Percentiles rank a stretch among this genome's conserved stretches.
phyloP scores from a whole-genome alignment of 805 yeast species.

The Nematodospora valgi region DNA sequence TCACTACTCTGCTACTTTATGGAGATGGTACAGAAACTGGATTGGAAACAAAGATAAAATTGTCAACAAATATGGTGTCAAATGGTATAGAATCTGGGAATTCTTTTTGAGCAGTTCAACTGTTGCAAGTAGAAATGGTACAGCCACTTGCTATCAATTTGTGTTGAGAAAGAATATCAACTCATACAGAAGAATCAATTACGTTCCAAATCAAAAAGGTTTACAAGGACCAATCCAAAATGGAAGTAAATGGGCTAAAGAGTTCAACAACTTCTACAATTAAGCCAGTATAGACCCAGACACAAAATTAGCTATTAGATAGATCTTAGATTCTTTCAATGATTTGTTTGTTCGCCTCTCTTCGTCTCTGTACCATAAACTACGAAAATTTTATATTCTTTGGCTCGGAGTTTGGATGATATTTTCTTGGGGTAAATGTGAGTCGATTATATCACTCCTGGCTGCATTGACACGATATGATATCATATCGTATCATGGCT shows the following conservation, averaged over 20 bases:
- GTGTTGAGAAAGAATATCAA: constrained; percentile 87
- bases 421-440: too few relatives aligned
- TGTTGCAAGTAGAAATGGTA: constrained; percentile 87
- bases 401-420: too few relatives aligned
- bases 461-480: too few relatives aligned
- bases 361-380: too few relatives aligned
- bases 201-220: constrained; percentile 76
- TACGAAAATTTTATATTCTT: too few relatives aligned
- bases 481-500: too few relatives aligned
- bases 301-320: too few relatives aligned
- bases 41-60: constrained; percentile 74
- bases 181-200: constrained; percentile 78
- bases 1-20: constrained; percentile 84
- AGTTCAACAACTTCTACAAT: constrained; percentile 11
- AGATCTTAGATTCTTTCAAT: too few relatives aligned
- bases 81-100: constrained; percentile 95
- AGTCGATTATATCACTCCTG: too few relatives aligned
- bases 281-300: too few relatives aligned
- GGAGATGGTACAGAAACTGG: constrained; percentile 97
- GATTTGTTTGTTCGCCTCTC: too few relatives aligned
- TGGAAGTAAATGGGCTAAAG: constrained; percentile 57
- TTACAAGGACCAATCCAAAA: constrained; percentile 55
- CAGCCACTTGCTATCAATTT: constrained; percentile 89
- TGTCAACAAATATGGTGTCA: constrained; percentile 74
- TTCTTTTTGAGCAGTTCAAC: constrained; percentile 80